Conservation (phyloP, 164 flowering plant species). For the Vitis riparia region DNA sequence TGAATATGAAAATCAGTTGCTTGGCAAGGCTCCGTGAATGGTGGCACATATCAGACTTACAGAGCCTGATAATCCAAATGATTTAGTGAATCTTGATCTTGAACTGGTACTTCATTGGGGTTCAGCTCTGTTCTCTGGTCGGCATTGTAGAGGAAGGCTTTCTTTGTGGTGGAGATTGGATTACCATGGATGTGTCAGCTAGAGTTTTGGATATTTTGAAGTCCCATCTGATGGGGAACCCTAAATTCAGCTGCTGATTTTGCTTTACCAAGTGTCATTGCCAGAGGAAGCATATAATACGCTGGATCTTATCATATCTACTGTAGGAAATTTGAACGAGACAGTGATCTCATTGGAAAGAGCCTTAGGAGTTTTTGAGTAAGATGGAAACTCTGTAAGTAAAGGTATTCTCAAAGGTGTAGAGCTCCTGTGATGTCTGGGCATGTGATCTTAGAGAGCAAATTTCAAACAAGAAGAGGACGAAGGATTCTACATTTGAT, state of each 20-base stretch:
- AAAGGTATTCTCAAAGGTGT: too few species aligned
- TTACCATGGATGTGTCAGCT: slow-evolving; percentile 1
- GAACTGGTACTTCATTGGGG: slow-evolving; percentile 68
- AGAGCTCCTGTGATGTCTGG: too few species aligned
- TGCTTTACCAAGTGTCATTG: slow-evolving; percentile 57
- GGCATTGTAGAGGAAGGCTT: slow-evolving; percentile 62
- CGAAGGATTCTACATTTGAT: too few species aligned
- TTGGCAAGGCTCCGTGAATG: too few species aligned
- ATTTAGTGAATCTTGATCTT: slow-evolving; percentile 80
- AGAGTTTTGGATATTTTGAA: too few species aligned
- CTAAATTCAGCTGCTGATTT: slow-evolving; percentile 65
- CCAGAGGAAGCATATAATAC: slow-evolving; percentile 52
- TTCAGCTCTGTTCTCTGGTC: slow-evolving; percentile 49
- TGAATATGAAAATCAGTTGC: too few species aligned
- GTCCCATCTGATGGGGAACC: slow-evolving; percentile 36
- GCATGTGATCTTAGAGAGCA: too few species aligned
- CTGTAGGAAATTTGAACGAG: slow-evolving; percentile 19
- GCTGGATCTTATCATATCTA: slow-evolving; percentile 41
- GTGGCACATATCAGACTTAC: slow-evolving; percentile 45
- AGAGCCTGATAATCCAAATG: slow-evolving; percentile 70
- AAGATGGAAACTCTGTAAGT: too few species aligned
- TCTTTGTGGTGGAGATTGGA: slow-evolving; percentile 75
- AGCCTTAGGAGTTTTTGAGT: background rate
- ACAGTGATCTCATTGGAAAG: slow-evolving; percentile 23
- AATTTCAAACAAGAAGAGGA: too few species aligned